phyloP scores from a whole-genome alignment of 2,329 filamentous ascomycete species.

The Aspergillus sp. region DNA sequence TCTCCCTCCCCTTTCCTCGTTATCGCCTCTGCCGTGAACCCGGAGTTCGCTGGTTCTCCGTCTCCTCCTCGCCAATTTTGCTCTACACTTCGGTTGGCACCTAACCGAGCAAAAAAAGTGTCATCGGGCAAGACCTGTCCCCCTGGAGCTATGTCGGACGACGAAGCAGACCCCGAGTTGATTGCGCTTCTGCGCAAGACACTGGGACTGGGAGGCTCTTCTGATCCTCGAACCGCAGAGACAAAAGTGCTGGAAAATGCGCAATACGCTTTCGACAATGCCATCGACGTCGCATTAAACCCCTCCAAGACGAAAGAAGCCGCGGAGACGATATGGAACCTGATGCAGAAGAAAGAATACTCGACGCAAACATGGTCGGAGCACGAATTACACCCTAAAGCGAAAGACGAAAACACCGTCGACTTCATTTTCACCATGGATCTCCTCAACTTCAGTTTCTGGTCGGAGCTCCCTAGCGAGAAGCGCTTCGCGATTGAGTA shows the following conservation, averaged over 20 bases:
- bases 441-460: slow-evolving; percentile 94
- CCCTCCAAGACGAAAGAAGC: slow-evolving; percentile 80
- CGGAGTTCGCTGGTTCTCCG: neutral
- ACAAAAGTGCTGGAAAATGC: slow-evolving; percentile 81
- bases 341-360: slow-evolving; percentile 83
- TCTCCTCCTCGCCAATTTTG: neutral
- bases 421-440: slow-evolving; percentile 98
- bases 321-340: slow-evolving; percentile 72
- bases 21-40: neutral
- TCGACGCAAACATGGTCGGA: slow-evolving; percentile 83
- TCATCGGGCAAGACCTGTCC: neutral
- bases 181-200: slow-evolving; percentile 82
- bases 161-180: slow-evolving; percentile 86
- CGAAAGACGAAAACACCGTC: slow-evolving; percentile 75
- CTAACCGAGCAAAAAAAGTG: neutral
- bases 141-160: slow-evolving; percentile 72
- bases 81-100: neutral
- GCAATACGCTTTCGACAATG: slow-evolving; percentile 86
- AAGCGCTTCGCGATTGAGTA: slow-evolving; percentile 84
- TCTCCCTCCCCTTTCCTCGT: neutral
- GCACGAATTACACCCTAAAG: slow-evolving; percentile 85
- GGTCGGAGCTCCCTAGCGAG: slow-evolving; percentile 71
- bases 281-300: slow-evolving; percentile 87
- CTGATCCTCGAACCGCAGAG: slow-evolving; percentile 63
- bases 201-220: slow-evolving; percentile 61